phyloP scores from a whole-genome alignment of 2,329 filamentous ascomycete species.

The Exophiala aquamarina region DNA sequence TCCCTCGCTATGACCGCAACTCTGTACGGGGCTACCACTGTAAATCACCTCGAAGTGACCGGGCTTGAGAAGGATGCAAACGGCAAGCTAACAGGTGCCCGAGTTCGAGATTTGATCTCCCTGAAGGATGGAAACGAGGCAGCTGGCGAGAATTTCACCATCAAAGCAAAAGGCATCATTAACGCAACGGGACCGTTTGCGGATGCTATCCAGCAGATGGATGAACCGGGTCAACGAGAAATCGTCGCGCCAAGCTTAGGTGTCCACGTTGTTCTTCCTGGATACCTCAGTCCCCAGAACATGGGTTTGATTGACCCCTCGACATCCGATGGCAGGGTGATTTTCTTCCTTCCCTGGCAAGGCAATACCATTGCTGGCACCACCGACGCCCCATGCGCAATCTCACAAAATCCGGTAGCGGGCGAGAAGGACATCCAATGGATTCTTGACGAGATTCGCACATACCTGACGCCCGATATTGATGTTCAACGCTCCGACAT shows the following conservation, averaged over 20 bases:
- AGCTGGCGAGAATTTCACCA: conserved; percentile 56
- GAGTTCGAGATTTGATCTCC: conserved; percentile 68
- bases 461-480: conserved; percentile 81
- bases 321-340: conserved; percentile 84
- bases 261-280: conserved; percentile 82
- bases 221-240: conserved; percentile 68
- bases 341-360: conserved; percentile 93
- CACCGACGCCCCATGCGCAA: conserved; percentile 73
- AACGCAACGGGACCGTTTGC: conserved; percentile 91
- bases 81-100: conserved; percentile 72
- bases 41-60: conserved; percentile 82
- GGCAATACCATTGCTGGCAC: conserved; percentile 89
- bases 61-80: conserved; percentile 70
- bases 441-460: conserved; percentile 80
- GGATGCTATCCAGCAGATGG: conserved; percentile 81
- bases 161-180: conserved; percentile 78
- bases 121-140: conserved; percentile 62
- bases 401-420: conserved; percentile 71
- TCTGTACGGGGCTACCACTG: conserved; percentile 78
- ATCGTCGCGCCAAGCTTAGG: conserved; percentile 84
- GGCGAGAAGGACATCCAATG: conserved; percentile 83
- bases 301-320: conserved; percentile 87
- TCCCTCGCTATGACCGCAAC: conserved; percentile 85
- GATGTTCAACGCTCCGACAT: conserved; percentile 81
- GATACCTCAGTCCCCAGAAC: conserved; percentile 73